Evolutionary conservation across 495 filamentous ascomycete species (phyloP).

Genomic region (Friedmanniomyces endolithicus): DNA sequence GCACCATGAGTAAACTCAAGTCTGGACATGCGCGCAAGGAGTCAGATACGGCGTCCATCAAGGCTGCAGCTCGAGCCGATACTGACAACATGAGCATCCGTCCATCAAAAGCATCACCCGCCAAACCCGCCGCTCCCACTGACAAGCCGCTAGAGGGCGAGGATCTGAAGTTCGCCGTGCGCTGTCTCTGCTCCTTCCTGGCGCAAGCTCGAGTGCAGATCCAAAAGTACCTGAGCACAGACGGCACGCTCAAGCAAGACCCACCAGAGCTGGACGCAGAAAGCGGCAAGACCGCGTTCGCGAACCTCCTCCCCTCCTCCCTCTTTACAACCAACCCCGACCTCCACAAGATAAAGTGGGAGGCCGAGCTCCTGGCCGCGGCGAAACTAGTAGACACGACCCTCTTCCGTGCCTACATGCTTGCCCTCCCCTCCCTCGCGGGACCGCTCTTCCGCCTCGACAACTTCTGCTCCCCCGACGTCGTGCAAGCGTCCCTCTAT

Average conservation of each 20-base stretch:
- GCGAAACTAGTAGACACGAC: constrained; percentile 84
- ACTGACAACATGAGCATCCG: constrained; percentile 38
- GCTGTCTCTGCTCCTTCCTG: constrained; percentile 71
- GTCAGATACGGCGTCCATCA: constrained; percentile 53
- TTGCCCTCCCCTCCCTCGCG: constrained; percentile 68
- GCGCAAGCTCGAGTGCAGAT: constrained; percentile 71
- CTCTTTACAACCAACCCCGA: constrained; percentile 12
- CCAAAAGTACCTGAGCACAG: constrained; percentile 67
- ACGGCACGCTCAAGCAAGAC: constrained; percentile 54
- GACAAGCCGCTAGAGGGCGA: constrained; percentile 54
- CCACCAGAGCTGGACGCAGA: constrained; percentile 37
- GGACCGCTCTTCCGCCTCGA: constrained; percentile 87
- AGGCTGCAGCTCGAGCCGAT: constrained; percentile 43
- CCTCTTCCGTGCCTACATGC: constrained; percentile 88
- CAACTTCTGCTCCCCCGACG: constrained; percentile 93
- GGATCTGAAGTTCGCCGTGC: constrained; percentile 66
- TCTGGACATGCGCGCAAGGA: constrained; percentile 41
- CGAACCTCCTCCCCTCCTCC: constrained; percentile 29
- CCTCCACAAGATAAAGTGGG: constrained; percentile 48
- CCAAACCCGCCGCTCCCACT: constrained; percentile 25
- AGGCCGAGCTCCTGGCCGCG: constrained; percentile 54
- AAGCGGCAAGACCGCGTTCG: constrained; percentile 31
- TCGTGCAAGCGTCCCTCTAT: constrained; percentile 84
- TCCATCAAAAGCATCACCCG: constrained; percentile 8
- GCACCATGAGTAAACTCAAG: constrained; percentile 38